phyloP scores from a whole-genome alignment of 2,329 filamentous ascomycete genomes.

The Monosporascus sp. region DNA sequence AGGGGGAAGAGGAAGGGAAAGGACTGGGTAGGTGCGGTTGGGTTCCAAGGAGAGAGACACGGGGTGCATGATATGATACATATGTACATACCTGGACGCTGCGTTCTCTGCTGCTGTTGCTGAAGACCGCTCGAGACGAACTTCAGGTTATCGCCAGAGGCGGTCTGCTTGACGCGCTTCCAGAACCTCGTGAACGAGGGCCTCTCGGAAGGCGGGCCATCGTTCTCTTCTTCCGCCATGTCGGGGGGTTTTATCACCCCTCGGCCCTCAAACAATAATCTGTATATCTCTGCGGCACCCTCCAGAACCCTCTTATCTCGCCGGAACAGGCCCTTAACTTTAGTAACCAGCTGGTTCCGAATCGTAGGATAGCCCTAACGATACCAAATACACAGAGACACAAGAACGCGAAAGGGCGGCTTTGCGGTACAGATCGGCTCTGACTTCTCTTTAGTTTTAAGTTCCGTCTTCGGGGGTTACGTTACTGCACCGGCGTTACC shows the following conservation, averaged over 20 bases:
- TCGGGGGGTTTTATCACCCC: neutral
- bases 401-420: neutral
- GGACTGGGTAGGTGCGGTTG: neutral
- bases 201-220: conserved; percentile 15
- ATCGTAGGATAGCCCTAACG: neutral
- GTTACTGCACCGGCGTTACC: neutral
- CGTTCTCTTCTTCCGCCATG: conserved; percentile 6
- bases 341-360: too few relatives aligned
- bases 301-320: neutral
- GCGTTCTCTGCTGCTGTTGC: conserved; percentile 2
- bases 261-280: conserved; percentile 4
- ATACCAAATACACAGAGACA: neutral
- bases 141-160: conserved; percentile 27
- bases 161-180: conserved; percentile 38
- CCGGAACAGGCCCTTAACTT: neutral
- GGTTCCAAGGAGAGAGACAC: neutral
- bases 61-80: neutral
- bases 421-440: neutral
- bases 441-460: neutral
- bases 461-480: neutral
- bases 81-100: conserved; percentile 17
- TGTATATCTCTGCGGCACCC: conserved; percentile 3
- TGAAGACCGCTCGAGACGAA: conserved; percentile 30
- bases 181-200: conserved; percentile 46
- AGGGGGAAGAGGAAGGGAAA: neutral